Conservation (phyloP, 345 rosid genomes). For the Odontarrhena argentea region DNA sequence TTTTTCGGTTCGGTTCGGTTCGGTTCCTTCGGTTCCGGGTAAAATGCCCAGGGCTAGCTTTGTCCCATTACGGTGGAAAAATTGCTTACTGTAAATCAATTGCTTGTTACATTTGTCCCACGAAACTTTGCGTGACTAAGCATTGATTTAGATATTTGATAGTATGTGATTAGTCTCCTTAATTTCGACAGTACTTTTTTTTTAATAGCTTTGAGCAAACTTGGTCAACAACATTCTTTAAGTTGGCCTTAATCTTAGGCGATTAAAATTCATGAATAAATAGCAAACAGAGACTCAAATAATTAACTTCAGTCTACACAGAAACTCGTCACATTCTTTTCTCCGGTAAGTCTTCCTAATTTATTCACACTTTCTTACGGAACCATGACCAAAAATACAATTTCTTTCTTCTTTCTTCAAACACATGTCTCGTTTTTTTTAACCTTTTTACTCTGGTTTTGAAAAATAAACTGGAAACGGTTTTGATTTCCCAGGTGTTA, state of each 20-base stretch:
- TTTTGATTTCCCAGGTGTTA: neutral
- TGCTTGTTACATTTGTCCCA: too few relatives aligned
- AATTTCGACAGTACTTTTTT: neutral
- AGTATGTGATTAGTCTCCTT: neutral
- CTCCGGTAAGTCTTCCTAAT: slow-evolving; percentile 24
- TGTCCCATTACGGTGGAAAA: too few relatives aligned
- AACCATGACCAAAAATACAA: neutral
- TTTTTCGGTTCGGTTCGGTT: too few relatives aligned
- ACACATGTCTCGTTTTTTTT: slow-evolving; percentile 3
- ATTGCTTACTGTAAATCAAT: too few relatives aligned
- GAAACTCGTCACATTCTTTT: slow-evolving; percentile 11
- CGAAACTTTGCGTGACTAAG: neutral
- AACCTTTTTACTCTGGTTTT: neutral
- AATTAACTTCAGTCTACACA: slow-evolving; percentile 22
- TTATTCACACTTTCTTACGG: slow-evolving; percentile 18
- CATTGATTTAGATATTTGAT: neutral
- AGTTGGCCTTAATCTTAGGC: slow-evolving; percentile 32
- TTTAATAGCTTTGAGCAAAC: slow-evolving; percentile 6
- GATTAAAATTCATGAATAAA: slow-evolving; percentile 10
- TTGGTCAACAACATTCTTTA: slow-evolving; percentile 33
- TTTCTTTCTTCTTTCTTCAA: slow-evolving; percentile 19
- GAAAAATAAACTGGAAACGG: neutral
- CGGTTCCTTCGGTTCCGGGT: too few relatives aligned
- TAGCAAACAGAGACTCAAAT: slow-evolving; percentile 12
- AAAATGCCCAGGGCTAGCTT: too few relatives aligned